Conservation (phyloP, 1,139 yeast species). For the Lodderomyces pseudojiufengensis region DNA sequence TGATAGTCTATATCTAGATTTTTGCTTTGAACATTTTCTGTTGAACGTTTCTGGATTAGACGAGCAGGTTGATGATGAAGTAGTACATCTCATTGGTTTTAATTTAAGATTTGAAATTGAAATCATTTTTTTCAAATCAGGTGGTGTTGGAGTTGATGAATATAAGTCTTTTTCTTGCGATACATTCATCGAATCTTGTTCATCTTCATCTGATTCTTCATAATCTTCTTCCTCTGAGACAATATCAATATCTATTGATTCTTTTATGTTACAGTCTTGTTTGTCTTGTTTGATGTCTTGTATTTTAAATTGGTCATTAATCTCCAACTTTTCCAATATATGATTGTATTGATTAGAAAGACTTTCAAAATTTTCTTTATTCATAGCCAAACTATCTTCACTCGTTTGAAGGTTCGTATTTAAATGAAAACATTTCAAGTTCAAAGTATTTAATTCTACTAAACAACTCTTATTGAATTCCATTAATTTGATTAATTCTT, state of each 20-base stretch:
- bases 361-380: slow-evolving; percentile 49
- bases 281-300: background rate
- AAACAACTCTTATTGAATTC: slow-evolving; percentile 22
- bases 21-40: slow-evolving; percentile 33
- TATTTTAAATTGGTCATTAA: slow-evolving; percentile 6
- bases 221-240: slow-evolving; percentile 4
- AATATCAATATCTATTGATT: slow-evolving; percentile 7
- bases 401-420: slow-evolving; percentile 28
- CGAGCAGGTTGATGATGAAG: slow-evolving; percentile 13
- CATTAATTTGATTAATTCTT: slow-evolving; percentile 24
- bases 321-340: slow-evolving; percentile 19
- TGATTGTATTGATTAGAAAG: slow-evolving; percentile 45
- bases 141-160: slow-evolving; percentile 11
- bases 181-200: background rate
- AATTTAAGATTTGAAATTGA: slow-evolving; percentile 39
- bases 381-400: slow-evolving; percentile 31
- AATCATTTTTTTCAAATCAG: slow-evolving; percentile 19
- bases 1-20: slow-evolving; percentile 39
- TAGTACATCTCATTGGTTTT: slow-evolving; percentile 40
- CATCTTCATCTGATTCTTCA: slow-evolving; percentile 2
- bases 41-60: background rate
- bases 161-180: slow-evolving; percentile 3
- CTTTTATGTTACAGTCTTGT: too few relatives aligned
- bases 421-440: slow-evolving; percentile 31
- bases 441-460: slow-evolving; percentile 27